Base-by-base conservation (phyloP, 495 filamentous ascomycete genomes). In the Glutinoglossum americanum region DNA sequence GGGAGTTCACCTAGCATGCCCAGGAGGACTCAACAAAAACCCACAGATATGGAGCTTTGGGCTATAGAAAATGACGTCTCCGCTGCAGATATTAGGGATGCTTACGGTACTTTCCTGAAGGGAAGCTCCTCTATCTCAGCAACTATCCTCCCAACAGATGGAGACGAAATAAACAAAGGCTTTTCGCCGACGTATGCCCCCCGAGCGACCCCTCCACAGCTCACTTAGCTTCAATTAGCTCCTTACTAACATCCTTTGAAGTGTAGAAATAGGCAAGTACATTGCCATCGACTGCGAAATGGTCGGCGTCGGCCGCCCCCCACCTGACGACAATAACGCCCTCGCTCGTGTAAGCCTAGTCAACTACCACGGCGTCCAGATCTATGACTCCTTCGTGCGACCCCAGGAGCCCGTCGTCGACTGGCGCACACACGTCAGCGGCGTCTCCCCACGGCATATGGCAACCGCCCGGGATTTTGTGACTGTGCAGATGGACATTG, bases 241-340 rank as follows among this genome's bases (percentile, higher is more conserved):
- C 63, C 11, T 35, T 9, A 9, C 11, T 25, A 10, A 56, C 32
- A 1, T 39, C 23, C 8, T 37, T 26, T 10, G n/a, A 19, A 60
- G 59, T 19, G 39, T 23, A 47, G 78, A 83, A 49, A 65, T 84
- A 49, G 89, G 89, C 55, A 92, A 87, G 75, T 97, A 92, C 64
- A 67, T 98, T 48, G 84, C 87, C 35, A 77, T 98, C 48, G 93
- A 98, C 72, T 97, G 92, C 69, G 92, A 98, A 71, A 98, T 98
- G 92, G 90, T 98, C 19, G 92, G 92, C 41, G 79, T 88, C 11
- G 87, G 87, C 1, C 79, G 83, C 0, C 73, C 76, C 35, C 75
- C 74, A 3, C 64, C 69, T 25, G 62, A 66, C 44, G 80, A 83
- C 44, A 68, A 71, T 11, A 83, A 81, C 11, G 78, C 77, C 2